Conservation (phyloP, 2,329 filamentous ascomycete genomes). For the Fusarium pseudoanthophilum region DNA sequence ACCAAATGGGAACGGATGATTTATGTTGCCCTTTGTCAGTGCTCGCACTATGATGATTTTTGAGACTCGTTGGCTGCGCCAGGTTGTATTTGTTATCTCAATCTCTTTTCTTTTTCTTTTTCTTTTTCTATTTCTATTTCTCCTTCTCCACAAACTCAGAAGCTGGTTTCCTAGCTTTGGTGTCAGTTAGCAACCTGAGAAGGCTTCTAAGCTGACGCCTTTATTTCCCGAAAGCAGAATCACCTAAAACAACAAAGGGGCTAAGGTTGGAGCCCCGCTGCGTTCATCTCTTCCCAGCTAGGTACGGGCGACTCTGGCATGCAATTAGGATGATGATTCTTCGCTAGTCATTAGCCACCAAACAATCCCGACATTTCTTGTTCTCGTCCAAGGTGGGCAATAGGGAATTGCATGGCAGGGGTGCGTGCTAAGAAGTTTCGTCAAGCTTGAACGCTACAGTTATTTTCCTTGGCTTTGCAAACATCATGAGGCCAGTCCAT, state of each 20-base stretch:
- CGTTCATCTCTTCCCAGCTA: background rate
- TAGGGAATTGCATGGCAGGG: background rate
- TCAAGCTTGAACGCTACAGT: background rate
- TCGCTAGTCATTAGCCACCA: conserved; percentile 9
- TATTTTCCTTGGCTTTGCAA: conserved; percentile 1
- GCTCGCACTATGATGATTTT: background rate
- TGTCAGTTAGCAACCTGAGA: background rate
- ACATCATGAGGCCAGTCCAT: background rate
- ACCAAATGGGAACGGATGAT: background rate
- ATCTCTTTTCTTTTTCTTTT: background rate
- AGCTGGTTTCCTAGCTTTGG: conserved; percentile 15
- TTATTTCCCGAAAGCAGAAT: conserved; percentile 36
- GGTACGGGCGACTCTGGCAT: conserved; percentile 27
- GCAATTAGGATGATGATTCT: conserved; percentile 1
- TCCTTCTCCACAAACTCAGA: background rate
- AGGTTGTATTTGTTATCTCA: background rate
- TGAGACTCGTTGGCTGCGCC: background rate
- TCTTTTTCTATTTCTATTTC: background rate
- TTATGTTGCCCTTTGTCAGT: background rate
- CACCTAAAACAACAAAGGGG: conserved; percentile 24
- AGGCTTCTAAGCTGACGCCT: conserved; percentile 9
- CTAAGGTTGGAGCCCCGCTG: conserved; percentile 3
- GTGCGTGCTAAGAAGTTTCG: background rate
- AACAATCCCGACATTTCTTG: background rate
- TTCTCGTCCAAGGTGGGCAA: background rate